phyloP scores from a whole-genome alignment of 306 rosid genomes.

The Canavalia ensiformis region DNA sequence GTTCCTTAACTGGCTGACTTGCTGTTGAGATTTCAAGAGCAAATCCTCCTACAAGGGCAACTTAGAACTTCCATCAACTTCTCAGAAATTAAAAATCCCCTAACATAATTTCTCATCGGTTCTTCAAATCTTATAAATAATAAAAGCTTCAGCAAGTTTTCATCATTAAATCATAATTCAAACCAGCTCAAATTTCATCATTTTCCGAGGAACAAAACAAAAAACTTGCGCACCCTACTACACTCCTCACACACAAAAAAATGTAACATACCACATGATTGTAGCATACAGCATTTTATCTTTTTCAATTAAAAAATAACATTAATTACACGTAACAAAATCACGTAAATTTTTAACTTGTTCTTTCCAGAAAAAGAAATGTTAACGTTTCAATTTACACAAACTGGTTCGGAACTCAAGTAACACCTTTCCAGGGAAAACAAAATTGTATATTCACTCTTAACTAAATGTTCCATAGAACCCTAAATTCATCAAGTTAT shows the following conservation, averaged over 20 bases:
- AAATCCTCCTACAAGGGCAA: slow-evolving; percentile 57
- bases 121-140: background rate
- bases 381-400: background rate
- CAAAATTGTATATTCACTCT: background rate
- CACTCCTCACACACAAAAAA: slow-evolving; percentile 1
- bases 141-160: background rate
- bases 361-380: background rate
- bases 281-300: background rate
- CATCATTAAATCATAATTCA: slow-evolving; percentile 16
- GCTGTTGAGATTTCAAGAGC: slow-evolving; percentile 61
- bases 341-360: background rate
- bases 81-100: slow-evolving; percentile 39
- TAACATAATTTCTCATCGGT: slow-evolving; percentile 11
- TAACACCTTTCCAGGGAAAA: background rate
- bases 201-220: slow-evolving; percentile 1
- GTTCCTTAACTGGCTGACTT: slow-evolving; percentile 71
- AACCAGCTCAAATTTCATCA: slow-evolving; percentile 28
- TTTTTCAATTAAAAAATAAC: background rate
- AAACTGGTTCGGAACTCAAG: background rate
- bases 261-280: background rate
- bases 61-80: slow-evolving; percentile 45
- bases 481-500: background rate
- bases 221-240: background rate
- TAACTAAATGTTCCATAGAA: background rate
- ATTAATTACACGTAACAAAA: background rate